Conservation (phyloP, 2,329 filamentous ascomycete genomes). For the Seiridium unicorne region DNA sequence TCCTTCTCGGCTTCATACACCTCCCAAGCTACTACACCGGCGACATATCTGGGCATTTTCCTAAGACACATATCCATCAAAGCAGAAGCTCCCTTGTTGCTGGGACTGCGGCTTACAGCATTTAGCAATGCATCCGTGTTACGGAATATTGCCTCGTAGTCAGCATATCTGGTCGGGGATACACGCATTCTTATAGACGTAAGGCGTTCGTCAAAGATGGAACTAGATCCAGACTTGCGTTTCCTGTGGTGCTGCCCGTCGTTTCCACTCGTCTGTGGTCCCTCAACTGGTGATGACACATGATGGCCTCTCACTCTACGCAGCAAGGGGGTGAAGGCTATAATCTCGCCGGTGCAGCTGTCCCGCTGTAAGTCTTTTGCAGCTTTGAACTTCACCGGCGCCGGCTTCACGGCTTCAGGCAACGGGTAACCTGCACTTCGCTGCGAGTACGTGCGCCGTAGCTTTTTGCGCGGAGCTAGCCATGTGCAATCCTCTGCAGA, state of each 20-base stretch:
- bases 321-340: constrained; percentile 25
- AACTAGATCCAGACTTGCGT: constrained; percentile 8
- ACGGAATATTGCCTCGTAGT: constrained; percentile 44
- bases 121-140: constrained; percentile 43
- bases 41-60: constrained; percentile 45
- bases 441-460: constrained; percentile 29
- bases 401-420: background rate
- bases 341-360: constrained; percentile 17
- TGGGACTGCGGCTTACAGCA: constrained; percentile 30
- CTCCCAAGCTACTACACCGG: constrained; percentile 42
- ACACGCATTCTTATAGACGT: constrained; percentile 28
- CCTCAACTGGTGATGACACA: constrained; percentile 17
- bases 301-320: constrained; percentile 25
- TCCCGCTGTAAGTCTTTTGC: constrained; percentile 13
- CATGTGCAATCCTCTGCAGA: constrained; percentile 15
- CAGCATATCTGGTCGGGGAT: constrained; percentile 27
- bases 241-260: constrained; percentile 1
- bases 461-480: constrained; percentile 24
- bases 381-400: constrained; percentile 9
- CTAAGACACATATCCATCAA: constrained; percentile 49
- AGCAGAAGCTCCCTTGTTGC: constrained; percentile 31
- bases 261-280: background rate
- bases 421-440: constrained; percentile 3
- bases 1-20: constrained; percentile 33
- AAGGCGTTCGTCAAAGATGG: constrained; percentile 32